phyloP scores from a whole-genome alignment of 495 filamentous ascomycete genomes.

The Xylaria grammica region DNA sequence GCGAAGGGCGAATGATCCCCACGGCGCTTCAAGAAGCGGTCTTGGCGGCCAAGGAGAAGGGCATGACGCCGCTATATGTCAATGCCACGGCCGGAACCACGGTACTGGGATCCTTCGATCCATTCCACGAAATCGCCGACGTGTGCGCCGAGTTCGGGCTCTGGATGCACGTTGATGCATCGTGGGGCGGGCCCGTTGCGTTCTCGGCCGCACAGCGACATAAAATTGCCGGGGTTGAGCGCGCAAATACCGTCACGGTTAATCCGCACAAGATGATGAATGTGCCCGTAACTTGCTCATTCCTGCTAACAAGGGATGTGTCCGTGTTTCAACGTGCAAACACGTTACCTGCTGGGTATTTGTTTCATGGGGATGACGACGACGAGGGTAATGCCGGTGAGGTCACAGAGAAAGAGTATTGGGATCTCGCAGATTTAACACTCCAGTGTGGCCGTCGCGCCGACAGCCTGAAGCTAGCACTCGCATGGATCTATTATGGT shows the following conservation, averaged over 20 bases:
- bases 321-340: slow-evolving; percentile 78
- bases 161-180: slow-evolving; percentile 91
- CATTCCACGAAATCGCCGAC: slow-evolving; percentile 70
- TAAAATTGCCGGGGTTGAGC: slow-evolving; percentile 71
- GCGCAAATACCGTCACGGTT: slow-evolving; percentile 79
- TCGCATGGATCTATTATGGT: slow-evolving; percentile 91
- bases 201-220: slow-evolving; percentile 70
- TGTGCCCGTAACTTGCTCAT: slow-evolving; percentile 87
- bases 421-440: slow-evolving; percentile 92
- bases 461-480: slow-evolving; percentile 84
- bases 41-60: slow-evolving; percentile 59
- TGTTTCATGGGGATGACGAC: slow-evolving; percentile 70
- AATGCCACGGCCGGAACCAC: slow-evolving; percentile 96
- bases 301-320: slow-evolving; percentile 79
- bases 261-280: slow-evolving; percentile 98
- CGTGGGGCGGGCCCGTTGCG: slow-evolving; percentile 85
- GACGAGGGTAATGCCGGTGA: slow-evolving; percentile 28
- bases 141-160: slow-evolving; percentile 74
- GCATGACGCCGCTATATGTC: slow-evolving; percentile 88
- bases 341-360: slow-evolving; percentile 83
- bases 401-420: slow-evolving; percentile 59
- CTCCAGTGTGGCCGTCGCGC: slow-evolving; percentile 89
- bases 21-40: slow-evolving; percentile 67
- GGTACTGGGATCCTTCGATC: slow-evolving; percentile 88
- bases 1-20: slow-evolving; percentile 71